Conservation (phyloP, 306 rosid species). For the Senna tora region DNA sequence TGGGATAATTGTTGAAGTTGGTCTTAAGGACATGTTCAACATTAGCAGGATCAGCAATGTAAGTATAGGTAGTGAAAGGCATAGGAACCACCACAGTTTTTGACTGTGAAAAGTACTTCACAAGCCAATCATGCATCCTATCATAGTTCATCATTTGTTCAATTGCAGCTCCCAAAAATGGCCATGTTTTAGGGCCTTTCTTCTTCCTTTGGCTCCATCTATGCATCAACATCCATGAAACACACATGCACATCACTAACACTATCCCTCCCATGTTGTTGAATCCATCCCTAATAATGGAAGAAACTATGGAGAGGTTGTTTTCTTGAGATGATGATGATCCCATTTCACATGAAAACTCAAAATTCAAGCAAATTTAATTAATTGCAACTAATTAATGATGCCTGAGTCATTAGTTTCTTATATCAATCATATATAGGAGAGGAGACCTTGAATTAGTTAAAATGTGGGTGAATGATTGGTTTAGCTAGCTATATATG, state of each 20-base stretch:
- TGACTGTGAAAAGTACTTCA: conserved; percentile 54
- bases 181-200: conserved; percentile 92
- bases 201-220: conserved; percentile 75
- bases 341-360: conserved; percentile 38
- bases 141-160: conserved; percentile 78
- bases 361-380: no score
- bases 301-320: conserved; percentile 16
- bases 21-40: conserved; percentile 88
- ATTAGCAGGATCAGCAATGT: conserved; percentile 88
- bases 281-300: conserved; percentile 31
- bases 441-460: conserved; percentile 25
- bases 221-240: conserved; percentile 64
- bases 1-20: conserved; percentile 83
- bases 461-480: conserved; percentile 39
- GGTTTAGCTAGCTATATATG: background rate
- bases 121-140: conserved; percentile 92
- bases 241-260: conserved; percentile 47
- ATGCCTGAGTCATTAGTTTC: conserved; percentile 35
- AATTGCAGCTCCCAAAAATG: conserved; percentile 79
- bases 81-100: conserved; percentile 82
- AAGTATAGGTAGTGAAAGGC: conserved; percentile 89
- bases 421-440: conserved; percentile 33
- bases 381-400: no score
- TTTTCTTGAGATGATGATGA: conserved; percentile 16
- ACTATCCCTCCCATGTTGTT: conserved; percentile 45